Evolutionary conservation across 805 yeast species (phyloP).

Genomic region (Wickerhamiella kurtzmanii): DNA sequence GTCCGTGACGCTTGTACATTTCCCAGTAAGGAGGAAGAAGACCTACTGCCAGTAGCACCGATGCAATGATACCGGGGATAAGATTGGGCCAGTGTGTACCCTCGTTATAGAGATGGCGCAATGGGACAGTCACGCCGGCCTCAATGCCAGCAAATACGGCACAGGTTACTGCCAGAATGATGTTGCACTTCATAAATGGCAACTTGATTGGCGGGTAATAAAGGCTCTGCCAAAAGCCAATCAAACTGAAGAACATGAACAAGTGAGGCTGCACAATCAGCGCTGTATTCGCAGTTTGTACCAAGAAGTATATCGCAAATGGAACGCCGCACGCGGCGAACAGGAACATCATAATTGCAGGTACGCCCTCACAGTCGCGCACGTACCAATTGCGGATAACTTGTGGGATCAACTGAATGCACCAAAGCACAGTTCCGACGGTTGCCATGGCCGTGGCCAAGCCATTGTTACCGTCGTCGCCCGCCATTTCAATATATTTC

Average conservation of each 20-base stretch:
- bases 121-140: conserved; percentile 56
- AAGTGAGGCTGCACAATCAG: conserved; percentile 79
- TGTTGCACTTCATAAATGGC: conserved; percentile 23
- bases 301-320: conserved; percentile 70
- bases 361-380: conserved; percentile 76
- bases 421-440: conserved; percentile 84
- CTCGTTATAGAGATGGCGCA: conserved; percentile 39
- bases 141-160: conserved; percentile 45
- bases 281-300: conserved; percentile 58
- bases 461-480: conserved; percentile 3
- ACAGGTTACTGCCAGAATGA: conserved; percentile 29
- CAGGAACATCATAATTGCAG: conserved; percentile 73
- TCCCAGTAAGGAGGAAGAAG: conserved; percentile 84
- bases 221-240: conserved; percentile 57
- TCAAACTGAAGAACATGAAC: conserved; percentile 53
- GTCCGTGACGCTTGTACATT: conserved; percentile 60
- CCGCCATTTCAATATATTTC: background rate
- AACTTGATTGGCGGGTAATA: conserved; percentile 57
- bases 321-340: conserved; percentile 79
- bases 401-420: conserved; percentile 81
- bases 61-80: conserved; percentile 68
- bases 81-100: conserved; percentile 63
- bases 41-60: conserved; percentile 62
- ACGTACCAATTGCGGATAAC: conserved; percentile 57
- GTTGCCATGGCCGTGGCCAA: conserved; percentile 47